These are phyloP conservation scores for Hypoxylon sp. DNA, from an alignment of 2,329 filamentous ascomycete genomes.

Conservation along the genomic window DNA sequence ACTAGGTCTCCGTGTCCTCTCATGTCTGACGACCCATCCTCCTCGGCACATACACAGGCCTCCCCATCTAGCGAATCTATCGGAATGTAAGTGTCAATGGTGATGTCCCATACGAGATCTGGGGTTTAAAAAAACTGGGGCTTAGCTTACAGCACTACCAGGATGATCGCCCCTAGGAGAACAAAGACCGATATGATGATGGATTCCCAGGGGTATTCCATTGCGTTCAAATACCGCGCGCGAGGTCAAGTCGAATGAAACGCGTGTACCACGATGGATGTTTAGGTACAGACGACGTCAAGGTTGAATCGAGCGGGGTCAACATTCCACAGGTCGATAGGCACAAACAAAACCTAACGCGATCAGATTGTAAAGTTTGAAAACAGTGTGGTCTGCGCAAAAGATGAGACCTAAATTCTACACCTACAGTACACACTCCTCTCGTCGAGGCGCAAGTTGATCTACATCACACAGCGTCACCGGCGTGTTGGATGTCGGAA, in stretches of 20 bases:
- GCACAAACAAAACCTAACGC: constrained; percentile 26
- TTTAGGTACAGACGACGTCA: constrained; percentile 13
- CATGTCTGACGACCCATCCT: constrained; percentile 14
- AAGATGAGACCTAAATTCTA: constrained; percentile 7
- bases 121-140: neutral
- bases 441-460: constrained; percentile 13
- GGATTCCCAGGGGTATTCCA: constrained; percentile 42
- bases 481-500: constrained; percentile 11
- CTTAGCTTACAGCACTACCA: constrained; percentile 40
- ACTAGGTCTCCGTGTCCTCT: constrained; percentile 4
- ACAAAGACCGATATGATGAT: constrained; percentile 34
- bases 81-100: constrained; percentile 18
- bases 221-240: constrained; percentile 19
- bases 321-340: constrained; percentile 31
- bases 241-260: neutral
- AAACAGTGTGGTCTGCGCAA: neutral
- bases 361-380: constrained; percentile 21
- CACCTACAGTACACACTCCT: constrained; percentile 13
- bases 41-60: neutral
- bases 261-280: constrained; percentile 9
- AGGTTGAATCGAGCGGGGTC: constrained; percentile 31
- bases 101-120: neutral
- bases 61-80: constrained; percentile 31
- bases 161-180: constrained; percentile 25
- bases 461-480: constrained; percentile 16